Evolutionary conservation across 768 basidiomycete species (phyloP), one percentile per base, ranked within the genome.

Genomic region (Saitozyma sp.): DNA sequence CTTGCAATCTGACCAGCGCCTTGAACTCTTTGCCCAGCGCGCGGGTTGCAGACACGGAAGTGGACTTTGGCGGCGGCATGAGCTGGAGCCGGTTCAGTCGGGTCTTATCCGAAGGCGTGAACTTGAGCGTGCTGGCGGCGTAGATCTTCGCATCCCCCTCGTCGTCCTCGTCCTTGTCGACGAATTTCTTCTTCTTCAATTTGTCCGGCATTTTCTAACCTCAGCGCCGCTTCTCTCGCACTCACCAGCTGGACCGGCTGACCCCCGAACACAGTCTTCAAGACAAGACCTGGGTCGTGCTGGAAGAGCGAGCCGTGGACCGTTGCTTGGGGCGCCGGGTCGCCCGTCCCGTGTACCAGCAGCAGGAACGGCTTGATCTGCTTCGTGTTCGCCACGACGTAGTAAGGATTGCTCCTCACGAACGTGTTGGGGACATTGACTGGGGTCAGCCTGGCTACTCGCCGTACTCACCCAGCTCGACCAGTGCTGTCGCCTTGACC

Each of bases 21-120:
- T 82, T 85, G 50, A 89, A 79, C 77, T 90, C 89, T 56, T 83
- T 81, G 67, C 85, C 84, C 8, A 90, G 80, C 1, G 87, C 83
- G 75, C 84, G 82, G 7, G 84, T 83, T 0, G 88, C 86, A 46
- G 80, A 80, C 0, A 83, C 78, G 7, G 83, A 83, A 1, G 88
- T 84, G 50, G 87, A 83, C 10, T 78, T 75, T 0, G 88, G 89
- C 0, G 89, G 86, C 16, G 86, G 86, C 74, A 88, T 80, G 2
- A 87, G 67, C 50, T 84, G 80, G 43, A 73, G 14, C 19, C 43
- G 14, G 10, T 50, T 53, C 16, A 60, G 66, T 9, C 64, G 61
- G 16, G 38, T 41, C 37, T 59, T 45, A 6, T 52, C 39, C 2
- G 63, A 60, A 9, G 67, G 68, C 19, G 50, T 56, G 52, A 67